A percentile compares a stretch with the other conserved stretches of the same genome.
Conservation (phyloP, 1,139 yeast genomes). For the Zhuliangozyma blackwelliae region DNA sequence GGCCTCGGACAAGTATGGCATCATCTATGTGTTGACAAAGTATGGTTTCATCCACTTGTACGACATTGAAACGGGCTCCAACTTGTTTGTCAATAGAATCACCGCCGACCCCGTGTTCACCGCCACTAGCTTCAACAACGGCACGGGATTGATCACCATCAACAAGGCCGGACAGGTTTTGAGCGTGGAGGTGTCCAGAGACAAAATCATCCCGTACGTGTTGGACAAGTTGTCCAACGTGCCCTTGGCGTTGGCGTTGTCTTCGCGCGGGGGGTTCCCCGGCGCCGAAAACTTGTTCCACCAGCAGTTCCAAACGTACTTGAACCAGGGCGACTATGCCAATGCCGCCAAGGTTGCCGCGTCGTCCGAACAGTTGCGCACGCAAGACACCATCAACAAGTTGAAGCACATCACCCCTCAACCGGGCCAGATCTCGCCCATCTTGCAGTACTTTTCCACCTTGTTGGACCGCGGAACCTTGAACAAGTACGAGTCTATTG, state of each 20-base stretch:
- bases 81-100: slow-evolving; percentile 92
- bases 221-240: slow-evolving; percentile 84
- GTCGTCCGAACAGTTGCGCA: slow-evolving; percentile 87
- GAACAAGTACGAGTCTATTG: slow-evolving; percentile 91
- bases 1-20: slow-evolving; percentile 80
- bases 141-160: slow-evolving; percentile 85
- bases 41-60: slow-evolving; percentile 95
- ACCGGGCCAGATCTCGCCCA: slow-evolving; percentile 94
- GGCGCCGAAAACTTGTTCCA: slow-evolving; percentile 92
- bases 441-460: slow-evolving; percentile 88
- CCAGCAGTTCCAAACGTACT: slow-evolving; percentile 85
- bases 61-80: slow-evolving; percentile 88
- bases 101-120: slow-evolving; percentile 96
- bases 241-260: slow-evolving; percentile 79
- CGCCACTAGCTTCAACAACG: slow-evolving; percentile 69
- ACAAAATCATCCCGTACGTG: slow-evolving; percentile 85
- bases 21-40: slow-evolving; percentile 85
- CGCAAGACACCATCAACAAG: slow-evolving; percentile 90
- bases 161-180: slow-evolving; percentile 95
- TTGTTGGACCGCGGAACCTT: slow-evolving; percentile 89
- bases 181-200: slow-evolving; percentile 84
- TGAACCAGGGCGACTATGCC: slow-evolving; percentile 81
- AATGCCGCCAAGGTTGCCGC: slow-evolving; percentile 98
- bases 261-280: slow-evolving; percentile 93
- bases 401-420: slow-evolving; percentile 90